Evolutionary conservation across 371 early-diverging fungal genomes (phyloP), one percentile per base, ranked within the genome.

Genomic region (Saksenaea vasiformis): DNA sequence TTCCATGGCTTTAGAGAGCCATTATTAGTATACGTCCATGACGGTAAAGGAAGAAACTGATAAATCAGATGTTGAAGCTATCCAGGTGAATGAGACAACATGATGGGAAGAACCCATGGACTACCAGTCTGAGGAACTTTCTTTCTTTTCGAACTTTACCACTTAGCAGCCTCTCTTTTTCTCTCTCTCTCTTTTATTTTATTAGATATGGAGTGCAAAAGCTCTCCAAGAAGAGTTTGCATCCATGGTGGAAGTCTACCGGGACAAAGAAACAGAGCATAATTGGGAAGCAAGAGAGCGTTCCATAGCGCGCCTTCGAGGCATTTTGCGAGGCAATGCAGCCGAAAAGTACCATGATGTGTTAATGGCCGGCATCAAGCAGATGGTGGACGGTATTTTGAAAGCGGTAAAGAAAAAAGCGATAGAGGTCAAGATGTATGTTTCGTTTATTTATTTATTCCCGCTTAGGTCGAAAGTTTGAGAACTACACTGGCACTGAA

Each of bases 401-500:
- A 81, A 81, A 56, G 77, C 75, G 15, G 82, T 81, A 68, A 73
- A 70, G 66, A 8, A 11, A 70, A 67, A 8, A 11, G 0, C 13
- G 19, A 17, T n/a, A n/a, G n/a, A n/a, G n/a, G n/a, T n/a, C 8
- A 53, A 62, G 10, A 39, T 24, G 10, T 56, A 9, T 53, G 14
- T 8, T 55, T 31, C 22, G 2, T 26, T 41, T 28, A 38, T 54
- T 27, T 38, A 27, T 28, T 39, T 47, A 31, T 31, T 10, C 26
- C n/a, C 28, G 35, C 19, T n/a, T 62, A 81, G 82, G 71, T 74
- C 3, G 78, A 81, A 56, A 82, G 79, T 62, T 61, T 79, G 19
- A 71, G 83, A 58, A 82, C 83, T 15, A 73, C 79, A 11, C 71
- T 82, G 0, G 76, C 78, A 60, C 67, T 79, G 26, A 71, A 78